Evolutionary conservation across 176 grass and related monocot genomes (phyloP), one percentile per base, ranked within the genome.

Genomic region (Puya raimondii): DNA sequence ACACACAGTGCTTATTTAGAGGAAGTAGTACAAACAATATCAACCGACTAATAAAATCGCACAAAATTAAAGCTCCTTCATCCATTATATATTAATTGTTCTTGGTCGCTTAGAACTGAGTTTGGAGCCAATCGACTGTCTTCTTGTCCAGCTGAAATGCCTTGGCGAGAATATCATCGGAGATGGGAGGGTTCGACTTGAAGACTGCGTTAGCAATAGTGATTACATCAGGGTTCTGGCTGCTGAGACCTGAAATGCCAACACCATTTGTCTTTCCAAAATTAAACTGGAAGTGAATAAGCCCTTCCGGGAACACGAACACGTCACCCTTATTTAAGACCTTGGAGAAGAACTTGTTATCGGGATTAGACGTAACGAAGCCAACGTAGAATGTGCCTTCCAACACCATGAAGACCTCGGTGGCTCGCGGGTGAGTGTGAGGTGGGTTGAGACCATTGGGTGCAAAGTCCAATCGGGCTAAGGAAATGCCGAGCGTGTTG

Each of bases 381-480:
- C 33, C 33, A 7, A 42, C 33, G 64, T 74, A 77, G 17, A 85
- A 68, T 12, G 53, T 63, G 0, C 83, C 83, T 27, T 85, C 67
- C 49, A 63, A 21, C 58, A 85, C 72, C 0, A 33, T 53, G 5
- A 85, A 64, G 27, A 80, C 26, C 66, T 79, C 76, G 0, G 76
- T 74, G 7, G 67, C 22, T 26, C 76, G 50, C 2, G 74, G 74
- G 33, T 77, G 74, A 42, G 76, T 63, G 58, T 85, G 76, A 3
- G 76, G 82, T 48, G 82, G 76, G 72, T 85, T 85, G 63, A 85
- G 50, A 6, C 83, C 78, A 10, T 68, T 63, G 17, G 76, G 83
- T 10, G 77, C 78, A 2, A 50, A 77, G 83, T 85, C 83, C 25
- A 85, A 64, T 47, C 83, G 82, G 12, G 77, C 67, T n/a, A 85